phyloP scores from a whole-genome alignment of 2,329 filamentous ascomycete species.

The Hypoxylon sp. region DNA sequence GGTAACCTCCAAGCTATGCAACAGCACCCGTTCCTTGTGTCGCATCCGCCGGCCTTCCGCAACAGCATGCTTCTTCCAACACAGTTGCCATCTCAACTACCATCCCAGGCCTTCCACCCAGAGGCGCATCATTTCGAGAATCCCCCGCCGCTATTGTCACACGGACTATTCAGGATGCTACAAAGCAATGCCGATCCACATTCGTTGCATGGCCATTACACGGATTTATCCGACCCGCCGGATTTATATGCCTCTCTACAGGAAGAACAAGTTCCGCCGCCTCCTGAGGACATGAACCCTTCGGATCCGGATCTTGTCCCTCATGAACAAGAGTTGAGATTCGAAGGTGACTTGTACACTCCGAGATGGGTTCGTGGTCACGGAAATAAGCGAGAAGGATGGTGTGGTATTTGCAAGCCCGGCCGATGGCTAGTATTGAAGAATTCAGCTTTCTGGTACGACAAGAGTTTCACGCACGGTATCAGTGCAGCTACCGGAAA shows the following conservation, averaged over 20 bases:
- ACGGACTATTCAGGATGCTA: slow-evolving; percentile 80
- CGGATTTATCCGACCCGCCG: slow-evolving; percentile 80
- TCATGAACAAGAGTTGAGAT: slow-evolving; percentile 84
- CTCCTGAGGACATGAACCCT: slow-evolving; percentile 86
- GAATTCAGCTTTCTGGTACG: slow-evolving; percentile 94
- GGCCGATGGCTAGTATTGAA: slow-evolving; percentile 89
- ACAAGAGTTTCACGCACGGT: slow-evolving; percentile 90
- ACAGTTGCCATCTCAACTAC: slow-evolving; percentile 62
- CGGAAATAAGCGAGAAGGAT: slow-evolving; percentile 89
- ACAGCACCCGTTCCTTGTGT: slow-evolving; percentile 69
- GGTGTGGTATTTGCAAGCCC: slow-evolving; percentile 90
- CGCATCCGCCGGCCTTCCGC: slow-evolving; percentile 66
- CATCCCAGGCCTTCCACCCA: slow-evolving; percentile 64
- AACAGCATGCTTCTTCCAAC: slow-evolving; percentile 73
- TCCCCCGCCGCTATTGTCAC: slow-evolving; percentile 75
- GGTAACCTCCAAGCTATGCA: slow-evolving; percentile 69
- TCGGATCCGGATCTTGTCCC: slow-evolving; percentile 81
- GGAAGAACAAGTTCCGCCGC: slow-evolving; percentile 80
- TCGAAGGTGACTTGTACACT: slow-evolving; percentile 86
- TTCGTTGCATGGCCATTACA: slow-evolving; percentile 76
- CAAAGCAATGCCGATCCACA: slow-evolving; percentile 82
- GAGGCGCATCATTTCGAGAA: slow-evolving; percentile 70
- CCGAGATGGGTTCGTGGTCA: slow-evolving; percentile 87
- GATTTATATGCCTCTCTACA: slow-evolving; percentile 82
- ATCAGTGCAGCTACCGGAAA: slow-evolving; percentile 86